Conservation (phyloP, 164 flowering plant species). For the Stephania cephalantha region DNA sequence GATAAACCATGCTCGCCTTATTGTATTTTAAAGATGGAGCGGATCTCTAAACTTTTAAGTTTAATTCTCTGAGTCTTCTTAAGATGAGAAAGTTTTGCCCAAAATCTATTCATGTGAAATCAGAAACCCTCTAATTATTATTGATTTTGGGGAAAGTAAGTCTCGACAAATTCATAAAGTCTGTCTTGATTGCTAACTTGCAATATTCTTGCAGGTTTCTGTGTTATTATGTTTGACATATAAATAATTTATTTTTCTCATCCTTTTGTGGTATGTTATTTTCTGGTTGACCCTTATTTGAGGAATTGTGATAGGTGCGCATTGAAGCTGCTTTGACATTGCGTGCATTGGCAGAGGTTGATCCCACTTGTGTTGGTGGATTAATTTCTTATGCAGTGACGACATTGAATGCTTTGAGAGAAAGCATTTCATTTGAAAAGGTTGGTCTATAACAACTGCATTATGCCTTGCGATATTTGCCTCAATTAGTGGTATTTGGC, state of each 20-base stretch:
- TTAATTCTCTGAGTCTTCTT: too few relatives aligned
- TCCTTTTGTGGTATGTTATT: not conserved
- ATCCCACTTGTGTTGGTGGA: slow-evolving; percentile 94
- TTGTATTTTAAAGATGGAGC: too few relatives aligned
- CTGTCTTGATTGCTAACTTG: not conserved
- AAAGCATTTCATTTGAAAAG: slow-evolving; percentile 77
- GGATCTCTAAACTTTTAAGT: too few relatives aligned
- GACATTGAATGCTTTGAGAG: slow-evolving; percentile 73
- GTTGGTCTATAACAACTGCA: slow-evolving; percentile 23
- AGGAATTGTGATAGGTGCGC: slow-evolving; percentile 54
- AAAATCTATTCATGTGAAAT: too few relatives aligned
- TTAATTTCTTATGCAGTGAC: slow-evolving; percentile 85
- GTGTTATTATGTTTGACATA: not conserved
- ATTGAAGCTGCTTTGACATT: slow-evolving; percentile 88
- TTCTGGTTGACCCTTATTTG: not conserved
- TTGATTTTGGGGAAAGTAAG: too few relatives aligned
- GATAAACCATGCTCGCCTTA: too few relatives aligned
- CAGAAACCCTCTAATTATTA: too few relatives aligned
- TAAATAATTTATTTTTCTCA: not conserved
- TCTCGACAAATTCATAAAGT: not conserved
- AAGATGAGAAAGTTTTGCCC: too few relatives aligned
- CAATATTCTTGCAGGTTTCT: not conserved
- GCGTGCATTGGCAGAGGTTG: slow-evolving; percentile 86
- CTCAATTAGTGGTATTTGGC: not conserved
- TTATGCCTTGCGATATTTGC: not conserved